Conservation (phyloP, 371 early-diverging fungal species). For the Zychaea mexicana region DNA sequence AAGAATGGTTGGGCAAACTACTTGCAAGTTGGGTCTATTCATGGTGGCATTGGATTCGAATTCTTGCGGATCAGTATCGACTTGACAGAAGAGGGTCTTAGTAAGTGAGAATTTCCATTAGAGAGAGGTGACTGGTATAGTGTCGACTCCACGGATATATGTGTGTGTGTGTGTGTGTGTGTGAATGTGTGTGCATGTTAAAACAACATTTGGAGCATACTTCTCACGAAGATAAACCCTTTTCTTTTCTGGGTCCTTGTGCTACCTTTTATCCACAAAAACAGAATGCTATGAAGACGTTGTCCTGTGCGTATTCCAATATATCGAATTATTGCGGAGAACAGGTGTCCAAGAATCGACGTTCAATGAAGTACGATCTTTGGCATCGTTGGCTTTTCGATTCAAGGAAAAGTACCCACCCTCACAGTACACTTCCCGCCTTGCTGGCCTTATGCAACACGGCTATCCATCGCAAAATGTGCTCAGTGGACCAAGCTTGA, state of each 20-base stretch:
- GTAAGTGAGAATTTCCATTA: slow-evolving; percentile 33
- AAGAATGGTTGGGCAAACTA: slow-evolving; percentile 86
- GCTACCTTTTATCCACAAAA: neutral
- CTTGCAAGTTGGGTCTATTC: slow-evolving; percentile 68
- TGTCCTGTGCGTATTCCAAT: slow-evolving; percentile 81
- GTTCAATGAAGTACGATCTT: slow-evolving; percentile 73
- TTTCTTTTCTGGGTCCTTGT: neutral
- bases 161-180: too few species aligned
- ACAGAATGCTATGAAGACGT: slow-evolving; percentile 76
- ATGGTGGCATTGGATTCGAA: slow-evolving; percentile 73
- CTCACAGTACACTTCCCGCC: slow-evolving; percentile 59
- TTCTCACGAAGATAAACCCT: neutral
- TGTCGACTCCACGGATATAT: too few species aligned
- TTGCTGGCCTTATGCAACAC: slow-evolving; percentile 67
- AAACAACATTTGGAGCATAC: too few species aligned
- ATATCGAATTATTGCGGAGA: slow-evolving; percentile 76
- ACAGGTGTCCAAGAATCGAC: slow-evolving; percentile 76
- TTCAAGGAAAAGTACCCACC: slow-evolving; percentile 83
- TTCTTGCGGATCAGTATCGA: slow-evolving; percentile 82
- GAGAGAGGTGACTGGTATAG: neutral
- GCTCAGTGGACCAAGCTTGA: slow-evolving; percentile 73
- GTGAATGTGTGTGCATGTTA: too few species aligned
- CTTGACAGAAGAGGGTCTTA: slow-evolving; percentile 83
- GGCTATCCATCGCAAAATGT: slow-evolving; percentile 69
- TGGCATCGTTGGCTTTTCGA: slow-evolving; percentile 74